These are phyloP conservation scores for Chlorella sp. DNA, from an alignment of 139 green algal species.

Conservation along the genomic window DNA sequence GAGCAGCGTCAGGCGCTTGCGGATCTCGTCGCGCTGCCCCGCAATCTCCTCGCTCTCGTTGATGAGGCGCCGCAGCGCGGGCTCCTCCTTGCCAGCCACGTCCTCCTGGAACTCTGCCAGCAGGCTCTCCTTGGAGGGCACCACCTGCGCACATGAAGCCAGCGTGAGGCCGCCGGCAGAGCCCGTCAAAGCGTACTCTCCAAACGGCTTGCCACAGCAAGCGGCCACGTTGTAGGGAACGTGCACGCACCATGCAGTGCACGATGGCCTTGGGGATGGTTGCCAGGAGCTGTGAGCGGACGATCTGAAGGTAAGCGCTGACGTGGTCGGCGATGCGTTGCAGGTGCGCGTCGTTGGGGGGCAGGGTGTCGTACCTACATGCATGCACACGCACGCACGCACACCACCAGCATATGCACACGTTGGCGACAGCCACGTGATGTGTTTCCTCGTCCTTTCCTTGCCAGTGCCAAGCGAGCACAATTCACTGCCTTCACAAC, in stretches of 20 bases:
- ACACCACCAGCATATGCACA: not conserved
- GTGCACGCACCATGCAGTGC: constrained; percentile 67
- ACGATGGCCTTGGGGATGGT: constrained; percentile 91
- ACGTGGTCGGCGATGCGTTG: constrained; percentile 77
- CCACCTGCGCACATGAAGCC: constrained; percentile 16
- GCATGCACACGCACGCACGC: not conserved
- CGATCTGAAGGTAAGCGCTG: constrained; percentile 83
- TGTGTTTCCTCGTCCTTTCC: not conserved
- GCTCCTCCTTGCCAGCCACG: constrained; percentile 71
- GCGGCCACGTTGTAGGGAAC: not conserved
- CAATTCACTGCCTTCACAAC: not conserved
- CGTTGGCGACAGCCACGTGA: not conserved
- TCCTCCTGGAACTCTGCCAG: constrained; percentile 66
- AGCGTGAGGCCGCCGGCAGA: not conserved
- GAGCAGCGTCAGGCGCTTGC: constrained; percentile 39
- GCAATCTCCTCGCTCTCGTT: constrained; percentile 78
- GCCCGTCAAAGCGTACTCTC: not conserved
- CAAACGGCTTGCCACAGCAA: not conserved
- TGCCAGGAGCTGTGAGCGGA: constrained; percentile 80
- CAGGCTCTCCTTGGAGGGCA: constrained; percentile 71
- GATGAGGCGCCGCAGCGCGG: constrained; percentile 67
- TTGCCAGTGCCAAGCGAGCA: no score
- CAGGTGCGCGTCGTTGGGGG: constrained; percentile 54
- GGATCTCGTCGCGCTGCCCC: constrained; percentile 50
- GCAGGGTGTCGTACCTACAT: constrained; percentile 36